These are phyloP conservation scores for Sergeia podlipaevii DNA, from an alignment of 208 protist species.

Conservation along the genomic window DNA sequence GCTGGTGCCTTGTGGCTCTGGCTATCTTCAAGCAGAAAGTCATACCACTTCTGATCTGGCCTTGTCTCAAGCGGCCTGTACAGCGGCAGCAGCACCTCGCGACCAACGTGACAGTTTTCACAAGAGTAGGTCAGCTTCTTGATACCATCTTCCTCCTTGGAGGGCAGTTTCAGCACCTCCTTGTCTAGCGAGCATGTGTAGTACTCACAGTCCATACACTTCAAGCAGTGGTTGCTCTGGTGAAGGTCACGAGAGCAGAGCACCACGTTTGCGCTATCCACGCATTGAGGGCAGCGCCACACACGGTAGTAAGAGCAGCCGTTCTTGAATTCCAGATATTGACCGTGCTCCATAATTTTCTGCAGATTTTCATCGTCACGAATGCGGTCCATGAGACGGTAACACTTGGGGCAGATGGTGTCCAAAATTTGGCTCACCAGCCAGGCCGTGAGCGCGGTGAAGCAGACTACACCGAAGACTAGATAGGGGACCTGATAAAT, in stretches of 20 bases:
- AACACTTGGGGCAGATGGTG: slow-evolving; percentile 72
- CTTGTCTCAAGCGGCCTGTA: slow-evolving; percentile 69
- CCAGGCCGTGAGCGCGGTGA: slow-evolving; percentile 51
- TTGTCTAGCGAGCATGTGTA: slow-evolving; percentile 77
- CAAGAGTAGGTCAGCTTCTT: slow-evolving; percentile 78
- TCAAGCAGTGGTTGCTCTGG: slow-evolving; percentile 71
- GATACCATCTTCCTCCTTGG: slow-evolving; percentile 74
- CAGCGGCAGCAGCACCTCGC: slow-evolving; percentile 75
- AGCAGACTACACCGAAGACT: slow-evolving; percentile 47
- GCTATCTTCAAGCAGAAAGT: slow-evolving; percentile 67
- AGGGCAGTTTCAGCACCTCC: slow-evolving; percentile 74
- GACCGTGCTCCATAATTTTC: slow-evolving; percentile 55
- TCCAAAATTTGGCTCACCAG: slow-evolving; percentile 69
- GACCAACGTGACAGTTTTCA: slow-evolving; percentile 68
- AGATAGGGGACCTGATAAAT: slow-evolving; percentile 57
- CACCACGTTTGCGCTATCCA: slow-evolving; percentile 33
- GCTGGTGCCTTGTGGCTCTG: slow-evolving; percentile 53
- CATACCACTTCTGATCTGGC: slow-evolving; percentile 71
- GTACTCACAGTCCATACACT: slow-evolving; percentile 87
- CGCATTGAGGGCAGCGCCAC: slow-evolving; percentile 74
- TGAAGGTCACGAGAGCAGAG: slow-evolving; percentile 78
- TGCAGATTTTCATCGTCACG: slow-evolving; percentile 61
- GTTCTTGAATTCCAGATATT: slow-evolving; percentile 76
- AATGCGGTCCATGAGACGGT: slow-evolving; percentile 66
- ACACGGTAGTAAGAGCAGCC: slow-evolving; percentile 81